Conservation (phyloP, 495 filamentous ascomycete species). For the Aspergillus incahuasiensis region DNA sequence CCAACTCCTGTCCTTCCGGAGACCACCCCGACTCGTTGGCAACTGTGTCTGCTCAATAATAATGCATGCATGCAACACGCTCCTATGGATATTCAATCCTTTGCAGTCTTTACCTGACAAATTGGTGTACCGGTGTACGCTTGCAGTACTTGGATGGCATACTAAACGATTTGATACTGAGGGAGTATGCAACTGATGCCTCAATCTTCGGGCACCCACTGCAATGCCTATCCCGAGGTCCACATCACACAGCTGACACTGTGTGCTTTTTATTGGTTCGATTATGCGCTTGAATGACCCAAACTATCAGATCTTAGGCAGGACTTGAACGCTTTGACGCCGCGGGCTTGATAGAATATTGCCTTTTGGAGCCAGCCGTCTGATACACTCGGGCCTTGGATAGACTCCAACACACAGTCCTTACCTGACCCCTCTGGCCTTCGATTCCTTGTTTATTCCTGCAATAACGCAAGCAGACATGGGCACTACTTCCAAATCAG, state of each 20-base stretch:
- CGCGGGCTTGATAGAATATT: slow-evolving; percentile 2
- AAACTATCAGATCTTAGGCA: not conserved
- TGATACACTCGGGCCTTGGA: not conserved
- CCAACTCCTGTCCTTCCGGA: not conserved
- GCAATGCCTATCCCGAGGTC: not conserved
- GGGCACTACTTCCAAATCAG: slow-evolving; percentile 19
- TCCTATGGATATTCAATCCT: not conserved
- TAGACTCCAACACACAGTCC: not conserved
- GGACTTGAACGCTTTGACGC: slow-evolving; percentile 1
- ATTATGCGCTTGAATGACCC: not conserved
- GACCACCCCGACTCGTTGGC: not conserved
- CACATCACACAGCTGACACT: not conserved
- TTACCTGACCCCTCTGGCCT: not conserved
- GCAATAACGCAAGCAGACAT: slow-evolving; percentile 12
- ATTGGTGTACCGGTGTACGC: not conserved
- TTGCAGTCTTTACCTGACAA: not conserved
- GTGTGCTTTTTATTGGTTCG: slow-evolving; percentile 1
- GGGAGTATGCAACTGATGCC: not conserved
- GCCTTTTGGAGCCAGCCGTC: not conserved
- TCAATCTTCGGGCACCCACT: not conserved
- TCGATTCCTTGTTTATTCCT: not conserved
- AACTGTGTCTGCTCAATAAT: not conserved
- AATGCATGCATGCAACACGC: not conserved
- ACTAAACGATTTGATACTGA: not conserved
- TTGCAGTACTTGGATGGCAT: not conserved